Base-by-base conservation (phyloP, 1,284 basidiomycete genomes). In the Malassezia furfur region DNA sequence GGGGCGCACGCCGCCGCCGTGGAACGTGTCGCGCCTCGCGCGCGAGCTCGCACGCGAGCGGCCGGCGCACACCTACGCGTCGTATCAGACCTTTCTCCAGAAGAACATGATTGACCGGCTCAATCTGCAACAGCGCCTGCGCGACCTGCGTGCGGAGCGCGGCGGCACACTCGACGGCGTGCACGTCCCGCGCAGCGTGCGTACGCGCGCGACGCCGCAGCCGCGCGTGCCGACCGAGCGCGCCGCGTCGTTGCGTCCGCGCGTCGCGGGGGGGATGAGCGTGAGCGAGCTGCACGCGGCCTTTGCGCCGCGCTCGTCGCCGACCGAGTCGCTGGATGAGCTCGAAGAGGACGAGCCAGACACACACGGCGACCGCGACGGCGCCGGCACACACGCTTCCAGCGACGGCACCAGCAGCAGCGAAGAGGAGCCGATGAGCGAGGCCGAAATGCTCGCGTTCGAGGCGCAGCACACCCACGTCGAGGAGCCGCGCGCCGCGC, bases 71-170 rank as follows among this genome's bases (percentile, higher is more conserved):
- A 55, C 59, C n/a, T 44, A 53, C 11, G n/a, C 38, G 12, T 66
- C 64, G 55, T 66, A 57, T 35, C 64, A 64, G 34, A 49, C 63
- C 22, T 65, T 60, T 45, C 48, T 66, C 5, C 62, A 63, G 30
- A 38, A 44, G 38, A 66, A 66, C 44, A 56, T 64, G 34, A n/a
- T 28, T 10, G 48, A 47, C 5, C 17, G 44, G 12, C 47, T 32
- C 14, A 31, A 48, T 19, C 22, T 55, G 30, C 11, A 41, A 31
- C 46, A 35, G 30, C 28, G 39, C 8, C 34, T 40, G 45, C 36
- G 30, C 10, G 45, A 54, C 10, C 5, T 12, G 10, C 7, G 41
- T 14, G 25, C 25, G 7, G 43, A 28, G 25, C 43, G 32, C 25
- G 43, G 43, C n/a, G 8, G 15, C 9, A 3, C 17, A 7, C 43